Base-by-base conservation (phyloP, 345 rosid species). In the Gossypium thurberi region DNA sequence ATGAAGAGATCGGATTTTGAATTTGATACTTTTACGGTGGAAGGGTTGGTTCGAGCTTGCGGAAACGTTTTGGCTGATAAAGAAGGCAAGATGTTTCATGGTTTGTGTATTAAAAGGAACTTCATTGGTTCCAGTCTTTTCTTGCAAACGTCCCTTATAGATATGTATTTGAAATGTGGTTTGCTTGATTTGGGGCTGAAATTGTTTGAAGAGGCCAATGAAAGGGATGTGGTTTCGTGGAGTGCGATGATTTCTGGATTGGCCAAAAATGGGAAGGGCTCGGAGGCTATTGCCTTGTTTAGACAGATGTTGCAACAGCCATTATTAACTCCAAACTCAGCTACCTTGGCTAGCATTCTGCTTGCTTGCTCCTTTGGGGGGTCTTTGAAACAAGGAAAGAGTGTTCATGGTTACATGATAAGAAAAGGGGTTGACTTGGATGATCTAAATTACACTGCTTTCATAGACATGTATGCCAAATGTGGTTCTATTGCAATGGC, bases 381-480 rank as follows among this genome's bases (percentile, higher is more conserved):
- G 43, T 82, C 85, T 79, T 75, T 78, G 55, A 79, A 74, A 59
- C 79, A 77, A 2, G 93, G 90, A 66, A 83, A 63, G 77, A 79
- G 86, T 72, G 76, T 84, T 76, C 88, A 84, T 64, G 87, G 85
- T 1, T 81, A 81, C 60, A 78, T 78, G 82, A 78, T 84, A 66
- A 82, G 84, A 78, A 84, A 76, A n/a, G 78, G 69, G 55, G 71
- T 84, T 80, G 75, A 81, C 28, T 72, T 83, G 75, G 85, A 84
- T 69, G 83, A 59, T 37, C 70, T 81, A 2, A 81, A 81, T 25
- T 81, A 77, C 56, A 84, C 85, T 18, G 68, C 79, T 75, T 77
- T 89, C 50, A 79, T 87, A 3, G 90, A 84, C 67, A 86, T 87
- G 90, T 86, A 83, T 25, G 85, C 86, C 44, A 83, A 81, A 80